These are phyloP conservation scores for Rhodotorula paludigena DNA, from an alignment of 768 basidiomycete genomes.

Conservation along the genomic window DNA sequence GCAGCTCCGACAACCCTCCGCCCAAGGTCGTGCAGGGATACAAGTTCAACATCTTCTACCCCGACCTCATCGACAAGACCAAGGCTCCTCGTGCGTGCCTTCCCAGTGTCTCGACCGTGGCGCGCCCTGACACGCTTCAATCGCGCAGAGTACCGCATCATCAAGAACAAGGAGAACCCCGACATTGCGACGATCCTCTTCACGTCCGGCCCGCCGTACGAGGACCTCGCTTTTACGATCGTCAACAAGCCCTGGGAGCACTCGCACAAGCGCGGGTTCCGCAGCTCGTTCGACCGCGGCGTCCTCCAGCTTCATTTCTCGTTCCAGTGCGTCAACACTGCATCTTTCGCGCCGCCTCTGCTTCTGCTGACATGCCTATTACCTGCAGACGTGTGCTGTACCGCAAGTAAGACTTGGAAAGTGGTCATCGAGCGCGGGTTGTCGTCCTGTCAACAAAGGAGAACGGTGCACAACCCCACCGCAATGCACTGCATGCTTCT, in stretches of 20 bases:
- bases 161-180: conserved; percentile 88
- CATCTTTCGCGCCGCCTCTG: not conserved
- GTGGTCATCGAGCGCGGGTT: too few species aligned
- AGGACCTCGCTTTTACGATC: conserved; percentile 92
- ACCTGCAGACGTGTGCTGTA: not conserved
- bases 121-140: not conserved
- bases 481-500: not conserved
- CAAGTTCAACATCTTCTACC: conserved; percentile 84
- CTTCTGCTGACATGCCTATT: not conserved
- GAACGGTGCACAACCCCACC: too few species aligned
- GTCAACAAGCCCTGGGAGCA: conserved; percentile 98
- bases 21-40: conserved; percentile 99
- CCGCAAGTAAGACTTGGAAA: not conserved
- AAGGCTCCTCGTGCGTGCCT: conserved; percentile 64
- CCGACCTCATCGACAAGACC: conserved; percentile 95
- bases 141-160: conserved; percentile 64
- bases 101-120: not conserved
- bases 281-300: conserved; percentile 93
- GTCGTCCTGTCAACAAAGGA: too few species aligned
- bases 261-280: conserved; percentile 95
- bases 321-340: conserved; percentile 55
- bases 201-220: conserved; percentile 73
- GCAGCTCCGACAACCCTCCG: conserved; percentile 92
- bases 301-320: conserved; percentile 95
- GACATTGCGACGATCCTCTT: conserved; percentile 91